A percentile compares a stretch with the other conserved stretches of the same genome.
These are phyloP conservation scores for Myriangium duriaei DNA, from an alignment of 2,329 filamentous ascomycete species.

Conservation along the genomic window DNA sequence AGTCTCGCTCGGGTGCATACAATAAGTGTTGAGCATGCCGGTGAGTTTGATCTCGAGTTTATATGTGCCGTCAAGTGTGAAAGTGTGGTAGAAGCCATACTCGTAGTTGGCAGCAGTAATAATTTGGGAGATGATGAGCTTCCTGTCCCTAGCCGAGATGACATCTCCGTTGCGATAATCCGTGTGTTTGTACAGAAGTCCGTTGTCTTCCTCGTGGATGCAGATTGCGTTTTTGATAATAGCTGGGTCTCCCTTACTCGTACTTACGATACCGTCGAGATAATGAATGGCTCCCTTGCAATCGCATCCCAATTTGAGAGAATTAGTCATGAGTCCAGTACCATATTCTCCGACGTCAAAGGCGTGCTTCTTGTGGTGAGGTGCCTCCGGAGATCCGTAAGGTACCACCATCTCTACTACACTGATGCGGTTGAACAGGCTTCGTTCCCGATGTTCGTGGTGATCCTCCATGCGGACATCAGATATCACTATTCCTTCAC, in stretches of 20 bases:
- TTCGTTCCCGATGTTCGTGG: conserved; percentile 28
- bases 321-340: conserved; percentile 53
- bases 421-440: conserved; percentile 53
- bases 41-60: conserved; percentile 52
- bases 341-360: conserved; percentile 60
- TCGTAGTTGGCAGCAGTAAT: conserved; percentile 61
- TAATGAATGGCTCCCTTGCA: conserved; percentile 48
- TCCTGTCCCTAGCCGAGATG: conserved; percentile 47
- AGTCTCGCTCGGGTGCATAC: conserved; percentile 48
- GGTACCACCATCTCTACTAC: conserved; percentile 51
- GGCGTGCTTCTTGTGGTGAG: conserved; percentile 55
- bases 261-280: conserved; percentile 16
- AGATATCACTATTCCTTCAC: conserved; percentile 59
- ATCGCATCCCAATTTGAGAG: conserved; percentile 54
- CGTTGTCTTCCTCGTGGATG: conserved; percentile 57
- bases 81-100: conserved; percentile 53
- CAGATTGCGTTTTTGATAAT: conserved; percentile 51
- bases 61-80: conserved; percentile 51
- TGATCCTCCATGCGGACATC: conserved; percentile 52
- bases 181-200: conserved; percentile 59
- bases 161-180: conserved; percentile 53
- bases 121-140: conserved; percentile 55
- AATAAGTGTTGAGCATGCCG: conserved; percentile 50
- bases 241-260: conserved; percentile 41
- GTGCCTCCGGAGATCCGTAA: conserved; percentile 36